Evolutionary conservation across 2,329 filamentous ascomycete species (phyloP).

Genomic region (Sporothrix brunneoviolacea): DNA sequence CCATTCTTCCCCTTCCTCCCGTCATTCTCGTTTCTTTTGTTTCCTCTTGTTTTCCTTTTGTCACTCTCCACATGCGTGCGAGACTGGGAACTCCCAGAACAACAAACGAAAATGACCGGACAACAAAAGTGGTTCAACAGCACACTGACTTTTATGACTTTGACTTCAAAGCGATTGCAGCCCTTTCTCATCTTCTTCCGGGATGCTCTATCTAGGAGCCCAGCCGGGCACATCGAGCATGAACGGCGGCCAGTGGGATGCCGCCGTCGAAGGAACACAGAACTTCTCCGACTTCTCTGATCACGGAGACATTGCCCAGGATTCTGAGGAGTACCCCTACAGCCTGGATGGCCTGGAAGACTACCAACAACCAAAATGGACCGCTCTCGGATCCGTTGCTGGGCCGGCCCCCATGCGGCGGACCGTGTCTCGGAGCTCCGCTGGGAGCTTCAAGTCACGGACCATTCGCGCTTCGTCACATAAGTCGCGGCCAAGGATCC

Average conservation of each 20-base stretch:
- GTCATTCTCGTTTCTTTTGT: conserved; percentile 9
- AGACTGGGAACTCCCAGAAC: not conserved
- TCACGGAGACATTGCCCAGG: conserved; percentile 42
- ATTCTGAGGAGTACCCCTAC: conserved; percentile 49
- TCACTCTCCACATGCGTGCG: conserved; percentile 8
- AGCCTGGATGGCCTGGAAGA: conserved; percentile 45
- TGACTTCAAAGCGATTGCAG: conserved; percentile 44
- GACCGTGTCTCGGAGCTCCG: conserved; percentile 37
- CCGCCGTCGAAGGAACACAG: conserved; percentile 53
- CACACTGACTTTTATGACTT: conserved; percentile 42
- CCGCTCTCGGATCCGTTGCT: conserved; percentile 31
- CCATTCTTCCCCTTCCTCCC: conserved; percentile 15
- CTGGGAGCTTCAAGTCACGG: conserved; percentile 39
- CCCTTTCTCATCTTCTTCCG: conserved; percentile 44
- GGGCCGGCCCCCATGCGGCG: conserved; percentile 40
- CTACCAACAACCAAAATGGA: conserved; percentile 36
- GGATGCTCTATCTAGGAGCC: conserved; percentile 46
- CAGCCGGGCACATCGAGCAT: conserved; percentile 35
- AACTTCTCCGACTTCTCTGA: conserved; percentile 50
- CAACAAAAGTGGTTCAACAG: conserved; percentile 39
- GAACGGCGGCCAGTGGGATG: conserved; percentile 48
- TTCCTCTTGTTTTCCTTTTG: conserved; percentile 16
- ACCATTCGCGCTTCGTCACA: conserved; percentile 35
- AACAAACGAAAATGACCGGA: conserved; percentile 7
- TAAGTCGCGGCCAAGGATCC: conserved; percentile 38